Evolutionary conservation across 83 land plant species (phyloP), one percentile per base, ranked within the genome.

Genomic region (Diphasiastrum complanatum): DNA sequence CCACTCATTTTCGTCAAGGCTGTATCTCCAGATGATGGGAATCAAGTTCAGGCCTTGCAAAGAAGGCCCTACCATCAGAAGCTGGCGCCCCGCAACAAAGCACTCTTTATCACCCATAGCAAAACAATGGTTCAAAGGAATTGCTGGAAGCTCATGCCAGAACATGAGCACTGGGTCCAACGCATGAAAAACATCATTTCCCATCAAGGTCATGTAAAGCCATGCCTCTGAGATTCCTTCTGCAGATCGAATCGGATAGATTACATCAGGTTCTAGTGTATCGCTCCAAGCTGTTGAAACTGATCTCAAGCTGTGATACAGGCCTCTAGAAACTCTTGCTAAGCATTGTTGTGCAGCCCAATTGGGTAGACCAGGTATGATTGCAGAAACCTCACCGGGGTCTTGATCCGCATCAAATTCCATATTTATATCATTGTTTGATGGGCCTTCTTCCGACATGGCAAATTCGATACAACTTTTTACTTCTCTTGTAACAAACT

Each of bases 21-120:
- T 22, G 58, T 54, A 54, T 14, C 58, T 28, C 58, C 58, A 54
- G 33, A 54, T 54, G n/a, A 28, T 33, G 16, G 58, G 58, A 5
- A 25, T 18, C 33, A 54, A 25, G 5, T 25, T 28, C 33, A 6
- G 4, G 29, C 4, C 25, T 18, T 54, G 33, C n/a, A 54, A 54
- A 14, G 34, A 5, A 14, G 58, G 58, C 33, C 58, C 58, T 14
- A 54, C 29, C 36, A 54, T 33, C 6, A 23, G 58, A 28, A 54
- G 58, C 58, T 54, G 25, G 25, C 58, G 58, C 33, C 58, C 58
- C 16, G 58, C 58, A 5, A 54, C 58, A 25, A 54, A 54, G n/a
- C 58, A 54, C 58, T 54, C 58, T 33, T 54, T 54, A n/a, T 54
- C 58, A 28, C 33, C 25, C 25, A 6, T 28, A 4, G 58, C 29